Evolutionary conservation across 176 grass and related monocot genomes (phyloP).

Genomic region (Aechmea fasciata): DNA sequence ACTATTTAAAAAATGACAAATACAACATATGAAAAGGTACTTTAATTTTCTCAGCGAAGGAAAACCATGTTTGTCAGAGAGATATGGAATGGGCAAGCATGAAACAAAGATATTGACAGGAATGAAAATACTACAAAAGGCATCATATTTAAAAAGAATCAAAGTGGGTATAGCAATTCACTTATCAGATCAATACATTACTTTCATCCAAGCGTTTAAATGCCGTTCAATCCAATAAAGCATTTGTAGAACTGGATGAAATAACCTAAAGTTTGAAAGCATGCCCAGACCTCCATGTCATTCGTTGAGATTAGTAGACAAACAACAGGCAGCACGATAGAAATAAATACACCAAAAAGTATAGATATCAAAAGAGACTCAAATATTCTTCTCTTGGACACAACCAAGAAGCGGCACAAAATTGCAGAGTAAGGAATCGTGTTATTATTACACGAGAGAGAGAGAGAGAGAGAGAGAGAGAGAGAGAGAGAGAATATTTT

Average conservation of each 20-base stretch:
- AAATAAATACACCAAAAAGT: no score
- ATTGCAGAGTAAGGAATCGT: background rate
- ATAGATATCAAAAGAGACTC: no score
- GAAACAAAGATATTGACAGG: background rate
- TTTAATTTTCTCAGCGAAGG: background rate
- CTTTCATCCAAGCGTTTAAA: no score
- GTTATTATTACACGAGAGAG: constrained; percentile 17
- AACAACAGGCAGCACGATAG: no score
- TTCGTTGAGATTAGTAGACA: no score
- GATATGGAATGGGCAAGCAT: background rate
- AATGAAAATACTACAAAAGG: background rate
- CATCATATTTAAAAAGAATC: background rate
- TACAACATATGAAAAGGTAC: background rate
- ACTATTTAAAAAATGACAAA: background rate
- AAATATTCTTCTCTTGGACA: no score
- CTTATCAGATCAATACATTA: background rate
- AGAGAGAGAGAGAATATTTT: background rate
- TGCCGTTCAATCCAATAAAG: no score
- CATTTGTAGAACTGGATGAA: no score
- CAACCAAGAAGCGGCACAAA: no score
- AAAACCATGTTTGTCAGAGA: background rate
- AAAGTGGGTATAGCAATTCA: background rate
- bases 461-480: background rate
- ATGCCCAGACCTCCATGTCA: no score
- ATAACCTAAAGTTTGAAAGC: no score